Evolutionary conservation across 768 basidiomycete species (phyloP).

Genomic region (Lentinula detonsa): DNA sequence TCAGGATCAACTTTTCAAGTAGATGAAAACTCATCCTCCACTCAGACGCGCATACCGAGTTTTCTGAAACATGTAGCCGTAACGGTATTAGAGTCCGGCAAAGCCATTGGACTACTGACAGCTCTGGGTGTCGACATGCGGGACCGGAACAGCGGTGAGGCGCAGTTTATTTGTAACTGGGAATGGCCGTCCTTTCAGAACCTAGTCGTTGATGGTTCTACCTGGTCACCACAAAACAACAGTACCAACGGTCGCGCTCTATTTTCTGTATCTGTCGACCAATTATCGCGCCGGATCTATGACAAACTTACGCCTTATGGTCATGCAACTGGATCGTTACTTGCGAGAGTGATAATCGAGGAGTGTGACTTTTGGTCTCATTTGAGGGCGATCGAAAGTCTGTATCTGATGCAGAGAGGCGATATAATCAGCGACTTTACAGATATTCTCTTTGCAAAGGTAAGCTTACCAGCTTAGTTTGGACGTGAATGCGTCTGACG

Average conservation of each 20-base stretch:
- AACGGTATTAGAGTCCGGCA: conserved; percentile 61
- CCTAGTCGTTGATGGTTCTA: neutral
- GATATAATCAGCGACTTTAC: conserved; percentile 72
- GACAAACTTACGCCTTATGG: conserved; percentile 59
- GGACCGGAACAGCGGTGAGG: neutral
- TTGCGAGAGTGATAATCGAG: conserved; percentile 55
- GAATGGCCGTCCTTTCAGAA: conserved; percentile 28
- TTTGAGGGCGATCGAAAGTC: conserved; percentile 55
- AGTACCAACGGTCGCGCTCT: conserved; percentile 9
- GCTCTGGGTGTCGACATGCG: conserved; percentile 37
- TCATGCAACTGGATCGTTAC: conserved; percentile 38
- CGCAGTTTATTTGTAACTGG: conserved; percentile 19
- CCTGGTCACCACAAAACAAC: neutral
- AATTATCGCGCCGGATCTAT: conserved; percentile 54
- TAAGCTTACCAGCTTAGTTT: conserved; percentile 16
- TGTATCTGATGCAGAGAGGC: conserved; percentile 74
- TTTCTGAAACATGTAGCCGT: conserved; percentile 60
- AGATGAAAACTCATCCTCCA: conserved; percentile 10
- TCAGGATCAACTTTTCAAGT: neutral
- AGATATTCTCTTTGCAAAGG: conserved; percentile 71
- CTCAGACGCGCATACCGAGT: conserved; percentile 38
- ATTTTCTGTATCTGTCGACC: conserved; percentile 54
- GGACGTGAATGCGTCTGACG: neutral
- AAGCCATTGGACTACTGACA: conserved; percentile 70
- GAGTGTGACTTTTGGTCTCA: conserved; percentile 65